phyloP scores from a whole-genome alignment of 2,329 filamentous ascomycete species.

The Diaporthe australafricana region DNA sequence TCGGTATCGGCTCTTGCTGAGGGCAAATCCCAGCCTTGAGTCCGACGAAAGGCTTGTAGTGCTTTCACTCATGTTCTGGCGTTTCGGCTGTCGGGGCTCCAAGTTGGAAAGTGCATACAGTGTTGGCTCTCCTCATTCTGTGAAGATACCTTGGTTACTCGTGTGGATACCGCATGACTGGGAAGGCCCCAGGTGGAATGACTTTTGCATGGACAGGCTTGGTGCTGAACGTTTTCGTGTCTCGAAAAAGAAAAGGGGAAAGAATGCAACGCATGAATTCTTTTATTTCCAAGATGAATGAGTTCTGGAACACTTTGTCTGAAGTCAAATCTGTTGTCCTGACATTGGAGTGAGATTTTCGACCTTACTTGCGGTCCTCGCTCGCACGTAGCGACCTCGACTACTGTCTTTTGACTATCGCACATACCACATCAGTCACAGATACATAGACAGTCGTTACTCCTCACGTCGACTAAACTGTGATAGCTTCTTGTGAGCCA shows the following conservation, averaged over 20 bases:
- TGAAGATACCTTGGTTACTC: neutral
- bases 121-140: neutral
- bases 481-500: too few species aligned
- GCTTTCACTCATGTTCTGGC: neutral
- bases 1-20: conserved; percentile 60
- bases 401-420: too few species aligned
- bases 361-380: too few species aligned
- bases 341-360: too few species aligned
- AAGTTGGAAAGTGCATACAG: neutral
- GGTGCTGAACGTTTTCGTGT: neutral
- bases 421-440: too few species aligned
- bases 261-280: too few species aligned
- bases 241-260: too few species aligned
- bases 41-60: neutral
- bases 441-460: too few species aligned
- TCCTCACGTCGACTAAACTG: too few species aligned
- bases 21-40: neutral
- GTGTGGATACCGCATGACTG: neutral
- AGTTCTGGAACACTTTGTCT: neutral
- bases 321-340: too few species aligned
- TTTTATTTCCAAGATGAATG: neutral
- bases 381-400: too few species aligned
- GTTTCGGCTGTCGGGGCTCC: neutral
- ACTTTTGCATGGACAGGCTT: neutral
- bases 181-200: neutral